Evolutionary conservation across 495 filamentous ascomycete genomes (phyloP), one percentile per base, ranked within the genome.

Genomic region (Penicillium longicatenatum): DNA sequence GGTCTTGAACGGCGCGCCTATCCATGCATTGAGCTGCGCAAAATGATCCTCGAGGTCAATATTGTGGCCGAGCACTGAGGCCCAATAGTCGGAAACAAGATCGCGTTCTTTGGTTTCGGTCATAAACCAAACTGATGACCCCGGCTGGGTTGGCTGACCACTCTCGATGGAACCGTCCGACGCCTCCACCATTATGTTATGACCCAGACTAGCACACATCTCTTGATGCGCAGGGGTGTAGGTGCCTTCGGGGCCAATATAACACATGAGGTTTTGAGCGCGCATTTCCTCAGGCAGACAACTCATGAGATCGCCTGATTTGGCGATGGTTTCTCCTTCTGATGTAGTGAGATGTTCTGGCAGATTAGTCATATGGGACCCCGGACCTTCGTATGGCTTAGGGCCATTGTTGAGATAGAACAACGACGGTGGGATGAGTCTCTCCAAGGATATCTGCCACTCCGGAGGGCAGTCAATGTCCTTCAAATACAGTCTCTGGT

Each of bases 71-170:
- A 98, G 80, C 64, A 87, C 85, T 3, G 91, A 92, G 37, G 93
- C 79, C 81, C 94, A 98, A 69, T 96, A 97, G 61, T 97, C 93
- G 0, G 90, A 84, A 8, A 97, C 90, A 7, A 90, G 75, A 55
- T 90, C 84, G 1, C 94, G 89, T 63, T 98, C 93, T 62, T 90
- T 90, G 14, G 86, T 89, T 64, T 94, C 89, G 0, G 93, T 97
- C 94, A 98, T 97, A 62, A 98, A 94, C 94, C 94, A 98, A 39
- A 98, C 85, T 1, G 94, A 97, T 21, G 89, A 93, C 1, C 94
- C 93, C 0, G 87, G 84, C 56, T 83, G 88, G 58, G 92, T 90
- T 20, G 71, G 73, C 55, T 91, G 84, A 8, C 83, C 83, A 43
- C 87, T 76, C 43, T 86, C 84, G 20, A 72, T 69, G 4, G 77